A percentile compares a stretch with the other conserved stretches of the same genome.
Evolutionary conservation across 2,329 filamentous ascomycete genomes (phyloP).

Genomic region (Alternaria metachromatica): DNA sequence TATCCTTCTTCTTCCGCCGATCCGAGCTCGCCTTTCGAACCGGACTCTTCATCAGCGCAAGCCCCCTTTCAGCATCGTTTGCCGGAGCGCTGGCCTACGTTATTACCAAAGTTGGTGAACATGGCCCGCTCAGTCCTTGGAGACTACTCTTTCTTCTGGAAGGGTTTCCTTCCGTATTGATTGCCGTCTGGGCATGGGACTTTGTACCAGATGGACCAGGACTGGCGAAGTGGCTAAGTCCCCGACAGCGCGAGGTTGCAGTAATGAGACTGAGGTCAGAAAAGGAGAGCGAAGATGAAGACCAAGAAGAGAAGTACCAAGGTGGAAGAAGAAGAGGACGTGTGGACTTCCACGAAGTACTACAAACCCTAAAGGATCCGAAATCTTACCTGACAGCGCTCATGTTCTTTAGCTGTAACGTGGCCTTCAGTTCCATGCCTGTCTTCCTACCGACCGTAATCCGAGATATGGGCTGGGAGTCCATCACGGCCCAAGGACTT

Average conservation of each 20-base stretch:
- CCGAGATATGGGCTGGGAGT: constrained; percentile 74
- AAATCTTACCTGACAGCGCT: constrained; percentile 76
- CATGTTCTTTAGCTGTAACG: constrained; percentile 89
- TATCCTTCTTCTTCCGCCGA: constrained; percentile 68
- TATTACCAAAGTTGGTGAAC: constrained; percentile 72
- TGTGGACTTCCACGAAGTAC: constrained; percentile 64
- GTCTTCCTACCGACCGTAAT: constrained; percentile 87
- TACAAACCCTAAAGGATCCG: constrained; percentile 68
- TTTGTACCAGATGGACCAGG: constrained; percentile 77
- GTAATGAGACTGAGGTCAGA: constrained; percentile 68
- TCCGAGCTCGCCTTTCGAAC: constrained; percentile 84
- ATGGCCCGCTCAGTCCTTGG: constrained; percentile 78
- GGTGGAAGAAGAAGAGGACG: constrained; percentile 33
- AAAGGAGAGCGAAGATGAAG: constrained; percentile 47
- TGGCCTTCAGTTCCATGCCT: constrained; percentile 85
- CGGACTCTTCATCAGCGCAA: constrained; percentile 83
- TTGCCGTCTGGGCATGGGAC: constrained; percentile 75
- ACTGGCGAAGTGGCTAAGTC: constrained; percentile 51
- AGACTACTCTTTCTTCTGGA: constrained; percentile 84
- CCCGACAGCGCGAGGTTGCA: constrained; percentile 67
- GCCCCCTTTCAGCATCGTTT: constrained; percentile 68
- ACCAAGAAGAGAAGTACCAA: constrained; percentile 26
- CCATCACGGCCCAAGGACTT: constrained; percentile 74
- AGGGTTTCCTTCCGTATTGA: constrained; percentile 81
- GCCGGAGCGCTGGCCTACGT: constrained; percentile 81